Conservation (phyloP, 2,329 filamentous ascomycete genomes). For the Neocucurbitaria cava region DNA sequence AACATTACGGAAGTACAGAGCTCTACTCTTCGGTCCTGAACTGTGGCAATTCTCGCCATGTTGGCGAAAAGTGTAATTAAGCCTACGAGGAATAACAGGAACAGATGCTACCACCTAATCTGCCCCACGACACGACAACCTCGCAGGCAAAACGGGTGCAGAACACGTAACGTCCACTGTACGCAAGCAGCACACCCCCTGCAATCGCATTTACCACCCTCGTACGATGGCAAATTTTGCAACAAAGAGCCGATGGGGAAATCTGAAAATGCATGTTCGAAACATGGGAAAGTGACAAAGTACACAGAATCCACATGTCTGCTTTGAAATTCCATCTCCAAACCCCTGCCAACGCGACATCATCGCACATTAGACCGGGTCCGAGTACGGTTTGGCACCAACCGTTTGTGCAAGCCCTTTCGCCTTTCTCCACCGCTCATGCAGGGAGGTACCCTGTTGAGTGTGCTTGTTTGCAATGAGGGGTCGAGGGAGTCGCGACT, state of each 20-base stretch:
- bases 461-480: neutral
- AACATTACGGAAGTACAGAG: no score
- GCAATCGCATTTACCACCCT: neutral
- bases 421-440: neutral
- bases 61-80: no score
- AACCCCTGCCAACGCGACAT: neutral
- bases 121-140: no score
- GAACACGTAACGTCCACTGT: no score
- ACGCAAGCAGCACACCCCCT: neutral
- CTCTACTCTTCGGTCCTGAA: no score
- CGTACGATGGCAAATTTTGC: neutral
- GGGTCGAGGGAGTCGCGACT: no score
- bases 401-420: neutral
- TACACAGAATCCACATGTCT: neutral
- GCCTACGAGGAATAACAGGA: no score
- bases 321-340: neutral
- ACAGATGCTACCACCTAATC: no score
- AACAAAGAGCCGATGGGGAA: neutral
- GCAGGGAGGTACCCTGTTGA: neutral
- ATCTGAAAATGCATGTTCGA: neutral
- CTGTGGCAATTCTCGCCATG: no score
- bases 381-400: neutral
- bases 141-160: no score
- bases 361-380: neutral
- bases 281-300: constrained; percentile 22